A percentile compares a stretch with the other conserved stretches of the same genome.
These are phyloP conservation scores for Leucocoprinus sp. DNA, from an alignment of 768 basidiomycete genomes.

Conservation along the genomic window DNA sequence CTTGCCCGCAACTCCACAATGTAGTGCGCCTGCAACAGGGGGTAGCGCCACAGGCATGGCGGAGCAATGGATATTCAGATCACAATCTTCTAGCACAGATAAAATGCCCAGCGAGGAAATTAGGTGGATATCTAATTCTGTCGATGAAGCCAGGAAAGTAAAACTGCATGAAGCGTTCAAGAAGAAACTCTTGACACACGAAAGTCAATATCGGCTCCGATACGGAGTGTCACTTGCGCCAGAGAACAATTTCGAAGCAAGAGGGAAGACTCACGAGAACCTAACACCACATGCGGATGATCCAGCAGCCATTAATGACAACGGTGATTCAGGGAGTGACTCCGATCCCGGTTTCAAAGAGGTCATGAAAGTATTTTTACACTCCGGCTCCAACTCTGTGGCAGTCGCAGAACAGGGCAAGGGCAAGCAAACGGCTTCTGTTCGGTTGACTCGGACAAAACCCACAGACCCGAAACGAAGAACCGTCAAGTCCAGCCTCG, in stretches of 20 bases:
- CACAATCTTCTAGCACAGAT: neutral
- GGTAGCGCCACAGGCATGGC: neutral
- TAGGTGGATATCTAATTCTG: neutral
- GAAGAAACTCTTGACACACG: slow-evolving; percentile 41
- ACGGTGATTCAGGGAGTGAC: slow-evolving; percentile 16
- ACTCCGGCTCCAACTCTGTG: slow-evolving; percentile 6
- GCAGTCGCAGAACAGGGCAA: slow-evolving; percentile 24
- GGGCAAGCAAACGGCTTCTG: slow-evolving; percentile 22
- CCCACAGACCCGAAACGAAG: neutral
- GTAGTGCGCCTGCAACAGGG: neutral
- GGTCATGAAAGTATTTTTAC: slow-evolving; percentile 39
- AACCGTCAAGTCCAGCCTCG: slow-evolving; percentile 27
- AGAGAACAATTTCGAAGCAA: slow-evolving; percentile 11
- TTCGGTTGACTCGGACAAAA: neutral
- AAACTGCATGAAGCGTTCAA: slow-evolving; percentile 37
- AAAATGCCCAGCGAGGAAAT: neutral
- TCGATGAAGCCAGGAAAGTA: slow-evolving; percentile 15
- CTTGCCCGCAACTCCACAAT: neutral
- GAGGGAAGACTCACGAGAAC: slow-evolving; percentile 9
- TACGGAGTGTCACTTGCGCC: neutral
- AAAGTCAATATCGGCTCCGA: slow-evolving; percentile 27
- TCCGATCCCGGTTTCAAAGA: slow-evolving; percentile 40
- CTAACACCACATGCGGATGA: slow-evolving; percentile 9
- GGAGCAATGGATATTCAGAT: slow-evolving; percentile 2
- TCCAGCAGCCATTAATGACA: neutral